Evolutionary conservation across 371 early-diverging fungal genomes (phyloP).

Genomic region (Mucor ambiguus): DNA sequence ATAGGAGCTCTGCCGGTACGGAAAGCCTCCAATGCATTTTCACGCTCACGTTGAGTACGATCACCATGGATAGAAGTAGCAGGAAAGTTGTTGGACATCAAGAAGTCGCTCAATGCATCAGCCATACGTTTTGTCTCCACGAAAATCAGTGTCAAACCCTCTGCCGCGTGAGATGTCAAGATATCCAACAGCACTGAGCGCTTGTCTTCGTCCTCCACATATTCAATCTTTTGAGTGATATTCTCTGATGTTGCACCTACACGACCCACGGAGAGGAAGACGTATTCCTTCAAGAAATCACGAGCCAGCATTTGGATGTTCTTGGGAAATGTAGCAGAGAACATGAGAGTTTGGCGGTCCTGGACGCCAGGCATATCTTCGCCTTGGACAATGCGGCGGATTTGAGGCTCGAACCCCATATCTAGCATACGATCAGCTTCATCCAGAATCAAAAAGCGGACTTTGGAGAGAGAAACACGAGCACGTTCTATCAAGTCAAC

Average conservation of each 20-base stretch:
- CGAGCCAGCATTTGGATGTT: conserved; percentile 94
- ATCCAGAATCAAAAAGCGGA: conserved; percentile 92
- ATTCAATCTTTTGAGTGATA: conserved; percentile 87
- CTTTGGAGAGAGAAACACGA: conserved; percentile 71
- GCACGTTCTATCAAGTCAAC: conserved; percentile 94
- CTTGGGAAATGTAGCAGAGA: conserved; percentile 95
- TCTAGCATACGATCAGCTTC: conserved; percentile 99
- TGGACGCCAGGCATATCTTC: conserved; percentile 86
- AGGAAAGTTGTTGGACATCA: conserved; percentile 77
- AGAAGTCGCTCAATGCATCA: conserved; percentile 87
- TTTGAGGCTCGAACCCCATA: conserved; percentile 99
- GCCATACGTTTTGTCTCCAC: conserved; percentile 99
- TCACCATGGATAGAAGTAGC: conserved; percentile 98
- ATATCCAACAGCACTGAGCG: conserved; percentile 86
- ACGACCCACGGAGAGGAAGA: conserved; percentile 91
- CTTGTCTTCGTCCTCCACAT: conserved; percentile 90
- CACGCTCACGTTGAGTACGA: conserved; percentile 96
- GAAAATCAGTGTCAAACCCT: conserved; percentile 94
- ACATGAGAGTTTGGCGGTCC: conserved; percentile 95
- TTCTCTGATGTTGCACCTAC: conserved; percentile 96
- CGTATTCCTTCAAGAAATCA: conserved; percentile 92
- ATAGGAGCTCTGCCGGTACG: conserved; percentile 88
- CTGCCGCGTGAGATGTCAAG: conserved; percentile 65
- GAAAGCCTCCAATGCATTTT: conserved; percentile 91
- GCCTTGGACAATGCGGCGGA: conserved; percentile 92